Conservation (phyloP, 257 asterid genomes). For the Capsicum chinense region DNA sequence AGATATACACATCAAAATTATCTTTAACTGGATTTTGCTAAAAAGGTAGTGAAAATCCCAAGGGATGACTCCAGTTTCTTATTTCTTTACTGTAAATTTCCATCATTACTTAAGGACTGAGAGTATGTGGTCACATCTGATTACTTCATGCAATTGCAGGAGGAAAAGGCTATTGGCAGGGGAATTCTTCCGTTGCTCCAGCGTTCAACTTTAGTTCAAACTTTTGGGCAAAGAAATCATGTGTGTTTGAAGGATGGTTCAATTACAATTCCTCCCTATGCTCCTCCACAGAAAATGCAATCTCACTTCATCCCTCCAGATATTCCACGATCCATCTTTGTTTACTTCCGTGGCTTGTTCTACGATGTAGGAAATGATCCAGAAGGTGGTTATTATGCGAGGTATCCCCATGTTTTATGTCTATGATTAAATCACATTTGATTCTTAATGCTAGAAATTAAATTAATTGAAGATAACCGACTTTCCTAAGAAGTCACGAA, state of each 20-base stretch:
- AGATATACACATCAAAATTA: neutral
- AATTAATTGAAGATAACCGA: neutral
- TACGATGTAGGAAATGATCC: slow-evolving; percentile 86
- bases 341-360: slow-evolving; percentile 88
- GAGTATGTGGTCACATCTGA: neutral
- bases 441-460: neutral
- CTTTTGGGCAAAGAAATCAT: slow-evolving; percentile 89
- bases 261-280: slow-evolving; percentile 86
- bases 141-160: slow-evolving; percentile 48
- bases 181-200: slow-evolving; percentile 81
- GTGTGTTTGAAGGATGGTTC: slow-evolving; percentile 86
- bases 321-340: slow-evolving; percentile 90
- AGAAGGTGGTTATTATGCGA: slow-evolving; percentile 92
- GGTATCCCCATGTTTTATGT: slow-evolving; percentile 43
- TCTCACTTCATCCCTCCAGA: slow-evolving; percentile 82
- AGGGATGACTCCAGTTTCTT: slow-evolving; percentile 12
- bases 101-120: neutral
- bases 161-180: slow-evolving; percentile 91
- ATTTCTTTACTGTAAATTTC: neutral
- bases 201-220: slow-evolving; percentile 87
- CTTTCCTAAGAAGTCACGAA: neutral
- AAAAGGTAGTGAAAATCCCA: neutral
- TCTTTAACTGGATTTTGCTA: neutral
- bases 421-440: neutral
- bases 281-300: slow-evolving; percentile 95